Evolutionary conservation across 148 eudicot genomes (phyloP).

Genomic region (Rhododendron ovatum): DNA sequence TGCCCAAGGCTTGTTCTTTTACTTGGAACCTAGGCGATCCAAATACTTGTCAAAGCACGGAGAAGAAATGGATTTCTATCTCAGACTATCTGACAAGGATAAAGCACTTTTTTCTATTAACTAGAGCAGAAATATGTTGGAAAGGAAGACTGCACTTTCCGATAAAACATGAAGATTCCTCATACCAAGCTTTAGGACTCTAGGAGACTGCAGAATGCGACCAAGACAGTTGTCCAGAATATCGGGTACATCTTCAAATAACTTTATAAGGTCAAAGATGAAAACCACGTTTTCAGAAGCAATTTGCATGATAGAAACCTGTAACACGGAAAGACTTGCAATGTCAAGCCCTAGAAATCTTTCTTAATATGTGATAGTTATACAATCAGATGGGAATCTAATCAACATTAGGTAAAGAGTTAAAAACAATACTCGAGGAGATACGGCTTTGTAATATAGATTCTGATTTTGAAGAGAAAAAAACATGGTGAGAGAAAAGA

Average conservation of each 20-base stretch:
- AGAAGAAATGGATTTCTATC: neutral
- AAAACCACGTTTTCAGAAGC: constrained; percentile 79
- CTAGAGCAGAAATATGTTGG: neutral
- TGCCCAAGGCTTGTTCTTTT: neutral
- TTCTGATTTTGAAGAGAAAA: neutral
- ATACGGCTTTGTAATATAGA: neutral
- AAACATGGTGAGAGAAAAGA: neutral
- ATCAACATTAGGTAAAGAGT: neutral
- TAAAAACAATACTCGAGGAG: neutral
- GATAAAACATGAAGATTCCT: neutral
- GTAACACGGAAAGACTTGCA: constrained; percentile 15
- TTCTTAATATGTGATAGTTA: neutral
- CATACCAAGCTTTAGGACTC: constrained; percentile 87
- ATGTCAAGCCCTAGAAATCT: neutral
- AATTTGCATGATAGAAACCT: constrained; percentile 99
- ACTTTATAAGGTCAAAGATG: constrained; percentile 83
- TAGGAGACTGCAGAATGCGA: constrained; percentile 79
- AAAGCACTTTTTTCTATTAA: neutral
- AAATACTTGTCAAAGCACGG: neutral
- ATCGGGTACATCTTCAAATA: constrained; percentile 57
- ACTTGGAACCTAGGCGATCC: neutral
- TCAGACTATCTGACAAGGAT: neutral
- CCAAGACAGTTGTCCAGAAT: constrained; percentile 64
- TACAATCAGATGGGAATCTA: neutral
- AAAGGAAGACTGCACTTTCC: neutral